phyloP scores from a whole-genome alignment of 345 rosid species.

The Xanthoceras sorbifolium region DNA sequence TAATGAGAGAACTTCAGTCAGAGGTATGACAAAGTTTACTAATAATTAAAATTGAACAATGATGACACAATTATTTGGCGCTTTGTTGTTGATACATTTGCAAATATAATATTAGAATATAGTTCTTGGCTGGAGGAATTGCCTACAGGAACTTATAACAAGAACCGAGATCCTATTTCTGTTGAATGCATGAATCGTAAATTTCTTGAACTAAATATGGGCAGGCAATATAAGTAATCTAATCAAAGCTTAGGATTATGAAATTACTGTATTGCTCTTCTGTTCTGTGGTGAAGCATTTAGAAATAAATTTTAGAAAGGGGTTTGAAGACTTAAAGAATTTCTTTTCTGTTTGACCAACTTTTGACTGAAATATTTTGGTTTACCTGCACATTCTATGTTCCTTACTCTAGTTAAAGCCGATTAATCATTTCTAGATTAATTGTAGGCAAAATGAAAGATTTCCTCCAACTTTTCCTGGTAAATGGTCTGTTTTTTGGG shows the following conservation, averaged over 20 bases:
- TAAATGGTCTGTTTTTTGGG: too few relatives aligned
- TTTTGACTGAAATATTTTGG: not conserved
- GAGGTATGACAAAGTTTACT: conserved; percentile 57
- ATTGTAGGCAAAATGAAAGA: not conserved
- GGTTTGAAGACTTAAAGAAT: not conserved
- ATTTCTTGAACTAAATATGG: not conserved
- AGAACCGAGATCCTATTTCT: too few relatives aligned
- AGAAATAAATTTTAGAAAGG: not conserved
- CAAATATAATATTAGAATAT: not conserved
- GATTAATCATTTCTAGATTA: not conserved
- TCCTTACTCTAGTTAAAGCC: not conserved
- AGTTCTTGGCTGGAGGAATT: too few relatives aligned
- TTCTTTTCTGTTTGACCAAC: not conserved
- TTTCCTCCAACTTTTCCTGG: not conserved
- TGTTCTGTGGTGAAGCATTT: conserved; percentile 10
- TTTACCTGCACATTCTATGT: not conserved
- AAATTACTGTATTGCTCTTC: not conserved
- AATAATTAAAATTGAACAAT: not conserved
- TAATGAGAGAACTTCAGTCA: conserved; percentile 89
- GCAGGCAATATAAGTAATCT: not conserved
- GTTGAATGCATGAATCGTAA: too few relatives aligned
- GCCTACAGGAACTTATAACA: too few relatives aligned
- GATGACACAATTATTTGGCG: conserved; percentile 1
- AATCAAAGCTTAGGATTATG: conserved; percentile 1
- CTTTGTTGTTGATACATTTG: not conserved